phyloP scores from a whole-genome alignment of 352 stramenopile genomes.

The Salisapilia sapeloensis region DNA sequence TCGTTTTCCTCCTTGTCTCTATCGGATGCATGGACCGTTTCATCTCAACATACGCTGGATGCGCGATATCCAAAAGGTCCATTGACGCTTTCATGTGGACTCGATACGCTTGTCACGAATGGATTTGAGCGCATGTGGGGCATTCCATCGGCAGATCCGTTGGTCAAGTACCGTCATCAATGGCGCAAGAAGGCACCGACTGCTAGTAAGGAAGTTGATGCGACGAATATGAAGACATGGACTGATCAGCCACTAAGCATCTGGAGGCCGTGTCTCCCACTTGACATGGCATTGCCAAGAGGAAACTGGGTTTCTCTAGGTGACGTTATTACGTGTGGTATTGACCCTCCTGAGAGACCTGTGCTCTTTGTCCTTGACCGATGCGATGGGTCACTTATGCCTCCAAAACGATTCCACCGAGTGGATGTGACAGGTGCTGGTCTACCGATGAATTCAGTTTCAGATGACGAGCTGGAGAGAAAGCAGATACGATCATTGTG shows the following conservation, averaged over 20 bases:
- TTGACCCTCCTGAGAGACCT: conserved; percentile 29
- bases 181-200: conserved; percentile 35
- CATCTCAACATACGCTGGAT: no score
- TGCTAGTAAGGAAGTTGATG: neutral
- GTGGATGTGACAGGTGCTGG: conserved; percentile 73
- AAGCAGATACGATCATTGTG: conserved; percentile 73
- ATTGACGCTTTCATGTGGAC: conserved; percentile 37
- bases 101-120: conserved; percentile 56
- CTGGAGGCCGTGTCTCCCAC: conserved; percentile 41
- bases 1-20: neutral
- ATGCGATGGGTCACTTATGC: conserved; percentile 21
- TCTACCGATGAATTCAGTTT: conserved; percentile 57
- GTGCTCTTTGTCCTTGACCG: conserved; percentile 45
- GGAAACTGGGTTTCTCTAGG: conserved; percentile 53
- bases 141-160: conserved; percentile 52
- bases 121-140: conserved; percentile 73
- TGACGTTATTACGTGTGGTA: conserved; percentile 47
- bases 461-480: conserved; percentile 51
- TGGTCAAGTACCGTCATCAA: conserved; percentile 67
- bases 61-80: conserved; percentile 67
- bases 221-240: conserved; percentile 20
- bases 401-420: conserved; percentile 59
- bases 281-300: conserved; percentile 9
- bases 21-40: no score
- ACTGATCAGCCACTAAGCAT: conserved; percentile 46